Evolutionary conservation across 805 yeast genomes (phyloP), one percentile per base, ranked within the genome.

Genomic region (Cephaloascus albidus): DNA sequence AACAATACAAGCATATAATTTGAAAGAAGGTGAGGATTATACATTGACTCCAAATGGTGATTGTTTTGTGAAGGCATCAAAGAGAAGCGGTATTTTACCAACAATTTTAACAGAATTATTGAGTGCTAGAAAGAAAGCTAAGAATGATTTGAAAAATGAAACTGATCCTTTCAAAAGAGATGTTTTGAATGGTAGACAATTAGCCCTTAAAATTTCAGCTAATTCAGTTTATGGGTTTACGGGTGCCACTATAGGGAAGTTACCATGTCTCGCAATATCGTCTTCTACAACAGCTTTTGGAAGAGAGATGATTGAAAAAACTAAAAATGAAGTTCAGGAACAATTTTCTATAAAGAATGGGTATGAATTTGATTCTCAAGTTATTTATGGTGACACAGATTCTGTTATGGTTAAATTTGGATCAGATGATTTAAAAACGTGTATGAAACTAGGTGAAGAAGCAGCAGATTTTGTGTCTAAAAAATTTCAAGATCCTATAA

Each of bases 321-420:
- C 98, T 0, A 93, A 90, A 51, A 68, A 72, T 36, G 86, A 82
- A 45, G 97, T 93, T 3, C 89, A 88, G 59, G 77, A 78, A 32
- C 73, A 76, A 40, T 93, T 88, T 54, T 72, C 78, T 10, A 81
- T 78, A n/a, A 76, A 74, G 41, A 87, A 90, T 58, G 97, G 97
- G 1, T 82, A 70, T 51, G 70, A 74, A n/a, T 79, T 72, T 54
- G 95, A 93, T 62, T 81, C 97, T 0, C 75, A 82, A 48, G 98
- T 93, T 44, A 82, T 93, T 33, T 93, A 93, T 56, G 99, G 99
- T 69, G 99, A 93, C 61, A 93, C 99, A 0, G 99, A 93, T 72
- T 94, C 98, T 6, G 99, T 93, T 15, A 94, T 93, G 98, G 96
- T 93, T 35, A 89, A 87, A 55, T 93, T 93, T 65, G 99, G 99